Conservation (phyloP, 2,329 filamentous ascomycete genomes). For the Calonectria honghensis region DNA sequence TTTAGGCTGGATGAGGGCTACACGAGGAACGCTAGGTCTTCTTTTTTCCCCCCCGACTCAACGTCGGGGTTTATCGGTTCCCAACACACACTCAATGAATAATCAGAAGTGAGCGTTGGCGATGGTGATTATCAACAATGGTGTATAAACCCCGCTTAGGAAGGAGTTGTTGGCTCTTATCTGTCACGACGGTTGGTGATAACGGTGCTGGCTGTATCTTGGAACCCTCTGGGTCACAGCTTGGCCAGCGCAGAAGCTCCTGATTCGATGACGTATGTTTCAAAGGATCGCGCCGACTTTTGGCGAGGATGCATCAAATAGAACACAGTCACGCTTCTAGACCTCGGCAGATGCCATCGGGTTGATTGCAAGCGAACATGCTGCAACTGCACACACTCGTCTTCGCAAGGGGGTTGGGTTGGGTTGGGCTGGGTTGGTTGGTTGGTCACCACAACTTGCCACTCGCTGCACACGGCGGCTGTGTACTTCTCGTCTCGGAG, state of each 20-base stretch:
- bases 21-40: neutral
- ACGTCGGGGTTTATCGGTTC: neutral
- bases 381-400: neutral
- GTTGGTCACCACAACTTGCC: neutral
- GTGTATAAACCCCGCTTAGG: neutral
- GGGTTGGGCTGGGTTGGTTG: neutral
- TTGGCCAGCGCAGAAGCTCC: neutral
- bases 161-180: constrained; percentile 17
- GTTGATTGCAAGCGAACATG: neutral
- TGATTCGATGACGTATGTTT: neutral
- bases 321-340: constrained; percentile 1
- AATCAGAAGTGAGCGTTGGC: neutral
- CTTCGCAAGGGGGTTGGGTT: too few relatives aligned
- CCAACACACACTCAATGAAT: neutral
- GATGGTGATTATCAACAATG: neutral
- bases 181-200: neutral
- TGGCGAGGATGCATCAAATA: neutral
- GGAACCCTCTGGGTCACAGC: neutral
- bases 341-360: constrained; percentile 4
- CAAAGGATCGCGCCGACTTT: neutral
- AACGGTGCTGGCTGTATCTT: neutral
- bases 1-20: constrained; percentile 13
- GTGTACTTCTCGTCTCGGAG: constrained; percentile 19
- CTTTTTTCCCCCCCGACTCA: too few relatives aligned
- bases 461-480: constrained; percentile 4